Conservation (phyloP, 208 protist species). For the Wallacemonas collosoma region DNA sequence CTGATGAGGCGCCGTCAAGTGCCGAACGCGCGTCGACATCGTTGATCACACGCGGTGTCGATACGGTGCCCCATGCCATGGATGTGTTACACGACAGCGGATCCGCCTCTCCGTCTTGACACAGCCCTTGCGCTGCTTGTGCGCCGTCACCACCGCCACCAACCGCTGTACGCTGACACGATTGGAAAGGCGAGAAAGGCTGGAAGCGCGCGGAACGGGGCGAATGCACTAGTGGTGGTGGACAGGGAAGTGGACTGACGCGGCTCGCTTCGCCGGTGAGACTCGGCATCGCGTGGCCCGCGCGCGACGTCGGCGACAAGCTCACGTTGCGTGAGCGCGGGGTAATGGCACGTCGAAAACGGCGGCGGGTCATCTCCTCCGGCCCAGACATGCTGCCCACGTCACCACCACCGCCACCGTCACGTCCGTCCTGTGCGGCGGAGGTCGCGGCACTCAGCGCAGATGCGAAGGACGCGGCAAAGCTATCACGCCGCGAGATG, state of each 20-base stretch:
- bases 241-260: neutral
- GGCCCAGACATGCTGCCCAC: neutral
- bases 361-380: neutral
- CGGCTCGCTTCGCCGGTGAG: neutral
- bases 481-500: conserved; percentile 39
- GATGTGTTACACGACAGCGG: conserved; percentile 8
- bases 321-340: neutral
- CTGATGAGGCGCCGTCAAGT: too few species aligned
- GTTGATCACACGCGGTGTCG: too few species aligned
- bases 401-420: neutral
- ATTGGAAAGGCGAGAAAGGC: neutral
- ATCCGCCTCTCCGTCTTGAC: neutral
- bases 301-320: neutral
- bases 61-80: neutral
- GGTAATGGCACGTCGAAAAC: neutral
- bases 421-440: neutral
- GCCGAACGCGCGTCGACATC: too few species aligned
- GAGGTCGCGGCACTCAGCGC: conserved; percentile 9
- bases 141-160: conserved; percentile 6
- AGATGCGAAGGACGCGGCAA: conserved; percentile 25
- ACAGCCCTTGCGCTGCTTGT: neutral
- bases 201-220: neutral
- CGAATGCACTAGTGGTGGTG: neutral
- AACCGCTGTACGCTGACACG: too few species aligned
- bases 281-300: neutral